Base-by-base conservation (phyloP, 83 land plant genomes). In the Diphasiastrum complanatum region DNA sequence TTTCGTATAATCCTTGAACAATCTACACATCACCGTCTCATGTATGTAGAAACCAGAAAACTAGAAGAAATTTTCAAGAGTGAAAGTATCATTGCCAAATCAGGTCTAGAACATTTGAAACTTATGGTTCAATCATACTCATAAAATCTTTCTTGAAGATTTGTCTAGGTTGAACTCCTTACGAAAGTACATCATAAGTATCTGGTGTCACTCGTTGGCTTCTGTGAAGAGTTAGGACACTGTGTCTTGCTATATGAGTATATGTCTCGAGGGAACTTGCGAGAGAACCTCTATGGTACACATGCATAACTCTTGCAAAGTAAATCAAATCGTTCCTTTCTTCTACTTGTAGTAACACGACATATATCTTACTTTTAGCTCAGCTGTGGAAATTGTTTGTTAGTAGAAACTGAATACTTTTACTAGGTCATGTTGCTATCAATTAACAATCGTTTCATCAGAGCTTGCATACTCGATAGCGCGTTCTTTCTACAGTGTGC, bases 71-170 rank as follows among this genome's bases (percentile, higher is more conserved):
- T 71, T 84, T n/a, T n/a, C n/a, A n/a, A n/a, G n/a, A 27, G 79
- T 84, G 47, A 80, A 84, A 59, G 79, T 78, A 29, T 84, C 68
- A 57, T 75, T 80, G 77, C 68, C 88, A 1, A 84, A 80, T 72
- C 79, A 32, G 70, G 80, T 29, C 88, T 72, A 55, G 82, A 84
- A 64, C 81, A 77, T 36, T 75, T 84, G 2, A 80, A 78, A 64
- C 84, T 84, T 84, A 77, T 14, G 28, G 20, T 25, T 56, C 23
- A 41, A 3, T 2, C 47, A 19, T 10, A 0, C 6, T 22, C 14
- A 36, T 32, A 1, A 0, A 31, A 24, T 34, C 30, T 20, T 40
- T 28, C 31, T 27, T 65, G 31, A 18, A 24, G 37, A 28, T 36
- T 30, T 72, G 23, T n/a, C n/a, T n/a, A 77, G 79, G 75, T 45